phyloP scores from a whole-genome alignment of 441 rosid genomes.

The Kokia cookei region DNA sequence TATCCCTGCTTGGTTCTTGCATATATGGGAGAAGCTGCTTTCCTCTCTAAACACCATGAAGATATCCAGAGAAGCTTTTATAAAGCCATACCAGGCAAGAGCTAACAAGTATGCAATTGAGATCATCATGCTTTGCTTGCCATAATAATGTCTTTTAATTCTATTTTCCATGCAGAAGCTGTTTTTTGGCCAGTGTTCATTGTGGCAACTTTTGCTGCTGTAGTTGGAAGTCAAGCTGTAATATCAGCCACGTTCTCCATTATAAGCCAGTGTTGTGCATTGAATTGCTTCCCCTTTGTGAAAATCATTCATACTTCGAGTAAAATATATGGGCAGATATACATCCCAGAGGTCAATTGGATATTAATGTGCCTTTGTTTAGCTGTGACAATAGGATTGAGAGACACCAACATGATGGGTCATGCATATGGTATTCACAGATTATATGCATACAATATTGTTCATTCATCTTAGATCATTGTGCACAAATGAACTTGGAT shows the following conservation, averaged over 20 bases:
- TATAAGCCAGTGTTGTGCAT: constrained; percentile 65
- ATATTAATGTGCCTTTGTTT: constrained; percentile 63
- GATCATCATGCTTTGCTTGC: neutral
- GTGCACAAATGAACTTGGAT: neutral
- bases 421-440: constrained; percentile 53
- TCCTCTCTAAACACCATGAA: constrained; percentile 58
- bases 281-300: constrained; percentile 67
- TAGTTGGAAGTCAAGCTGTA: constrained; percentile 78
- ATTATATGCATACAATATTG: neutral
- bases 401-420: constrained; percentile 66
- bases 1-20: constrained; percentile 69
- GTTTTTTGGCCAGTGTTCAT: constrained; percentile 80
- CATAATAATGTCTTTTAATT: neutral
- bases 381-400: constrained; percentile 55
- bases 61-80: constrained; percentile 78
- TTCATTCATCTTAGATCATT: constrained; percentile 2
- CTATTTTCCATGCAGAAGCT: constrained; percentile 34
- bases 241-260: constrained; percentile 81
- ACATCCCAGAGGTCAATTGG: constrained; percentile 80
- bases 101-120: neutral
- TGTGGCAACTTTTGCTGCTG: constrained; percentile 65
- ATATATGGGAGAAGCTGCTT: constrained; percentile 79
- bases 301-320: constrained; percentile 68
- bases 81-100: constrained; percentile 74
- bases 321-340: constrained; percentile 60